Evolutionary conservation across 352 stramenopile genomes (phyloP), one percentile per base, ranked within the genome.

Genomic region (Plasmopara viticola): DNA sequence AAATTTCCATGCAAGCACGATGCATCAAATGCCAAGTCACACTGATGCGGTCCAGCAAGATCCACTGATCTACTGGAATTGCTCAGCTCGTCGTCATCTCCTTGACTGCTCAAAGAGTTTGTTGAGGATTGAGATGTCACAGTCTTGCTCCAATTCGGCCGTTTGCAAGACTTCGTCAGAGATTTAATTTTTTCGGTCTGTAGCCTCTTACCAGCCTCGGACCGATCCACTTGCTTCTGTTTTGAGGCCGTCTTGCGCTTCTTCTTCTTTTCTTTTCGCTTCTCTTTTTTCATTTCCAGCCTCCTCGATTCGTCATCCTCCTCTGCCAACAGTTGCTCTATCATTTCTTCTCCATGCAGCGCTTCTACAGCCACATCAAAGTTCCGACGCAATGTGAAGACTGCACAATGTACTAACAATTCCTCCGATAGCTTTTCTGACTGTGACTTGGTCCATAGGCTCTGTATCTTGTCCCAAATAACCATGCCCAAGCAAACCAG

Each of bases 251-350:
- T 83, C 60, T 92, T 92, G 35, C 83, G 78, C 39, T 94, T 94
- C 54, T 94, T 94, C 68, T 91, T 94, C 57, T 94, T 94, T 53
- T 91, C 83, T 52, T 94, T 94, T 38, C 72, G 71, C 68, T 94
- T 94, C 41, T 94, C 83, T 44, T 94, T 94, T 55, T 90, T 94
- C 62, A 88, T 86, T 2, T 72, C 79, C 29, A 90, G 50, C 15
- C 80, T 79, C 37, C 72, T 62, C 50, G 67, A 85, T 51, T 94
- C 83, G 43, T 91, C 80, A 46, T 91, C 83, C 58, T 94, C 83
- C 46, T 94, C 83, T 10, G 83, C 80, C 41, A 94, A 59, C 31
- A 94, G 40, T 44, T 90, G 80, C 46, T 91, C 83, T 73, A 94
- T 94, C 78, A 94, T 94, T 48, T 91, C 83, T 50, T 89, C 70